Conservation (phyloP, 2,329 filamentous ascomycete species). For the Trichoderma pleuroti region DNA sequence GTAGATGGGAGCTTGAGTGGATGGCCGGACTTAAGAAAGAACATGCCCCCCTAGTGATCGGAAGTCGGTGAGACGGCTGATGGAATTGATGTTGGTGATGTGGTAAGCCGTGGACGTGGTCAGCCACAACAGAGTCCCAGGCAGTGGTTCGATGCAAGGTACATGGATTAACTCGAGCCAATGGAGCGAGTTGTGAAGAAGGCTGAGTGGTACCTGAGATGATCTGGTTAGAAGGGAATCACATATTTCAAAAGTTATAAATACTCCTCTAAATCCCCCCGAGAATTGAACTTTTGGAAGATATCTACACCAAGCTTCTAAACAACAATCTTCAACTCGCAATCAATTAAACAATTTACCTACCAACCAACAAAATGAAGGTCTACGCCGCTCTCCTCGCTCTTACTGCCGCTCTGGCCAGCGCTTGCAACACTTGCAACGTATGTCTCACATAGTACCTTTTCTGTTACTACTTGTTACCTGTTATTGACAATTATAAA, state of each 20-base stretch:
- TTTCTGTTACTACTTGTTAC: no score
- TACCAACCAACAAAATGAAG: not conserved
- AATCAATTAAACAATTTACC: not conserved
- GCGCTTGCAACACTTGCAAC: conserved; percentile 15
- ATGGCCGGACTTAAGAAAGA: not conserved
- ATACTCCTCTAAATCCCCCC: not conserved
- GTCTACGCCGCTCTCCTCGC: conserved; percentile 1
- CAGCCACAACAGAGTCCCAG: not conserved
- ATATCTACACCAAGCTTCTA: not conserved
- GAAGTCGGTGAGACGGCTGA: not conserved
- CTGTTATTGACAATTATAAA: not conserved
- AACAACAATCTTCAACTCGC: not conserved
- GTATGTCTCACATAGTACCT: not conserved
- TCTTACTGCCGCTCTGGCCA: conserved; percentile 5
- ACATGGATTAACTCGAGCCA: not conserved
- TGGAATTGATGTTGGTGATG: not conserved
- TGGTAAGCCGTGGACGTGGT: not conserved
- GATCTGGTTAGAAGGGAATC: no score
- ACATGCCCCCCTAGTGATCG: not conserved
- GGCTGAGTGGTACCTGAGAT: not conserved
- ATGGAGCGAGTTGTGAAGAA: not conserved
- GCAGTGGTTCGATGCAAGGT: not conserved
- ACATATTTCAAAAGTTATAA: not conserved
- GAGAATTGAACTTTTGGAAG: not conserved
- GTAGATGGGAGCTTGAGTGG: not conserved